These are phyloP conservation scores for Chlamydomonas schloesseri DNA, from an alignment of 139 green algal genomes.

Conservation along the genomic window DNA sequence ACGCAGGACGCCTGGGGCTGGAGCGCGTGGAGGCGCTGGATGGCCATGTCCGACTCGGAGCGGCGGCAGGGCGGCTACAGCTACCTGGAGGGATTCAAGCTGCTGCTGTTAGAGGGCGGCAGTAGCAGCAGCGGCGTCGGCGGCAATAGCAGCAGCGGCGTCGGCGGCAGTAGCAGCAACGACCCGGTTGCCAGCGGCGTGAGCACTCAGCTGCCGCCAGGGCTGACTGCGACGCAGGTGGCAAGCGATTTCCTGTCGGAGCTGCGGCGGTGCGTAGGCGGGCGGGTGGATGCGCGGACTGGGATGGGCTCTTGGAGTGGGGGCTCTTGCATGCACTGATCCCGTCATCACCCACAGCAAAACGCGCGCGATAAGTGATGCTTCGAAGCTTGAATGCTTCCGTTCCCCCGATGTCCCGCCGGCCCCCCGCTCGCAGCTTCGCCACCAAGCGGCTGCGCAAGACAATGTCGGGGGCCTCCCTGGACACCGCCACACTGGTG, in stretches of 20 bases:
- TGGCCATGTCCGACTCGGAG: neutral
- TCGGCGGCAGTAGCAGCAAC: neutral
- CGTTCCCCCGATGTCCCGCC: too few relatives aligned
- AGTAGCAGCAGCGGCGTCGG: neutral
- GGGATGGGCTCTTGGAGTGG: too few relatives aligned
- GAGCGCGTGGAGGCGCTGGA: constrained; percentile 9
- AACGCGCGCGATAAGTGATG: too few relatives aligned
- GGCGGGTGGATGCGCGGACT: too few relatives aligned
- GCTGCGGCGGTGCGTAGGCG: neutral
- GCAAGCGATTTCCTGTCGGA: constrained; percentile 20
- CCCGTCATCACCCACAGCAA: too few relatives aligned
- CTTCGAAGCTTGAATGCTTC: too few relatives aligned
- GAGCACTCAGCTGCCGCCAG: neutral
- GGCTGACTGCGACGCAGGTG: neutral
- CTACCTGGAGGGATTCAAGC: constrained; percentile 29
- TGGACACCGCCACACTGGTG: neutral
- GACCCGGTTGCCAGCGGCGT: neutral
- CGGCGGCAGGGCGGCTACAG: neutral
- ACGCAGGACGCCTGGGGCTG: constrained; percentile 29
- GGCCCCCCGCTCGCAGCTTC: neutral
- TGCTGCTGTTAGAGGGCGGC: constrained; percentile 16
- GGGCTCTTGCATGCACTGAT: too few relatives aligned
- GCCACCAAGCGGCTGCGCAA: neutral
- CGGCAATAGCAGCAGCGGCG: too few relatives aligned
- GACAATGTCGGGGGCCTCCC: neutral